phyloP scores from a whole-genome alignment of 257 asterid genomes.

The Nicotiana knightiana region DNA sequence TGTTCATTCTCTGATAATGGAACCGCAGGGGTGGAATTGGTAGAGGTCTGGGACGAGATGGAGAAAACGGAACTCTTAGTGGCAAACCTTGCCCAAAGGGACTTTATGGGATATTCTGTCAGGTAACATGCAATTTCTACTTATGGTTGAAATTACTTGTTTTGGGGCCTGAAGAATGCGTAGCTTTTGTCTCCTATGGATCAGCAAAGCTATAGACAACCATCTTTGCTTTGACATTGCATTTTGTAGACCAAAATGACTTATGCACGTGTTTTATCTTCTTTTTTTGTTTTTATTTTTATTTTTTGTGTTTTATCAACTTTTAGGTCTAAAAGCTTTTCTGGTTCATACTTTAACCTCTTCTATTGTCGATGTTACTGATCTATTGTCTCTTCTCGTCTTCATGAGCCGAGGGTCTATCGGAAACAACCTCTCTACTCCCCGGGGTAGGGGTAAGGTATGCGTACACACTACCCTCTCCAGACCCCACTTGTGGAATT shows the following conservation, averaged over 20 bases:
- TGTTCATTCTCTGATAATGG: conserved; percentile 14
- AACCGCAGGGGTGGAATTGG: conserved; percentile 78
- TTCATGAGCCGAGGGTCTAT: too few species aligned
- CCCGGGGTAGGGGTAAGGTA: too few species aligned
- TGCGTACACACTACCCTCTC: too few species aligned
- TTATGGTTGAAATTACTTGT: conserved; percentile 8
- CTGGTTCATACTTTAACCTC: not conserved
- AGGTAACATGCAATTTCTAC: conserved; percentile 36
- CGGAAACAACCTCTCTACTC: too few species aligned
- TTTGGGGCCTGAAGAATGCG: not conserved
- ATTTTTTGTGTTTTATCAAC: not conserved
- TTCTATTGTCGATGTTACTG: not conserved
- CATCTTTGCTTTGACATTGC: not conserved
- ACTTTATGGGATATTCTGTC: conserved; percentile 78
- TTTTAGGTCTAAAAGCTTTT: not conserved
- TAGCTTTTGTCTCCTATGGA: not conserved
- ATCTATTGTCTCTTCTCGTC: too few species aligned
- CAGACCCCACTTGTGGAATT: too few species aligned
- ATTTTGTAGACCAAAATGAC: not conserved
- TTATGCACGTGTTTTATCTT: not conserved
- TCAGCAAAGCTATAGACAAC: not conserved
- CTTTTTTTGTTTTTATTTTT: too few species aligned
- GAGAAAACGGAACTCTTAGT: conserved; percentile 71
- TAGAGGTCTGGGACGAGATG: conserved; percentile 60
- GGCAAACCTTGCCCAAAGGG: conserved; percentile 88